Evolutionary conservation across 2,329 filamentous ascomycete genomes (phyloP).

Genomic region (Ceratocystis huliohia): DNA sequence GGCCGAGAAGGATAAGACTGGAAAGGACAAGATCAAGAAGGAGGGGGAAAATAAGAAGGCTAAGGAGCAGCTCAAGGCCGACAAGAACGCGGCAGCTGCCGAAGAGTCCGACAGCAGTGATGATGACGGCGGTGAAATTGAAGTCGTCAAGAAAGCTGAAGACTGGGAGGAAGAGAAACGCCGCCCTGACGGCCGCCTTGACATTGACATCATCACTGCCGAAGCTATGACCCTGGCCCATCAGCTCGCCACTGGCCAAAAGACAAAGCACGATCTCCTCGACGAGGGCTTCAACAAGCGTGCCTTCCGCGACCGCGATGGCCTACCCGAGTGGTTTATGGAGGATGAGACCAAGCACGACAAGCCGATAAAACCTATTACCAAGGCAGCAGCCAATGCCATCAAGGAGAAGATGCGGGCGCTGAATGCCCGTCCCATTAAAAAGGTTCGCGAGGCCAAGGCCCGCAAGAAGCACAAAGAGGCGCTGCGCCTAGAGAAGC

Average conservation of each 20-base stretch:
- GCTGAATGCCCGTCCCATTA: conserved; percentile 90
- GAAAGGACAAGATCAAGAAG: conserved; percentile 20
- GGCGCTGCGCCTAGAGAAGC: conserved; percentile 78
- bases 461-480: conserved; percentile 95
- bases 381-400: conserved; percentile 73
- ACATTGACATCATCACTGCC: conserved; percentile 98
- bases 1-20: conserved; percentile 16
- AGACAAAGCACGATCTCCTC: conserved; percentile 62
- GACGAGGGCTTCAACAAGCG: conserved; percentile 93
- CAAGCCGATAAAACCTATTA: conserved; percentile 76
- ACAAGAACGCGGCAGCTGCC: background rate
- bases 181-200: conserved; percentile 51
- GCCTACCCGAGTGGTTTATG: conserved; percentile 93
- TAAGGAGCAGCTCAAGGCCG: background rate
- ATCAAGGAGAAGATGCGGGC: conserved; percentile 92
- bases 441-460: conserved; percentile 95
- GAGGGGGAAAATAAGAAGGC: conserved; percentile 6
- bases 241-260: conserved; percentile 74
- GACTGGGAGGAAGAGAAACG: conserved; percentile 57
- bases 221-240: conserved; percentile 98
- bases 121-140: conserved; percentile 50
- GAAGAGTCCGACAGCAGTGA: conserved; percentile 21
- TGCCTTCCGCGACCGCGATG: conserved; percentile 79
- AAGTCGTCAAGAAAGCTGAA: conserved; percentile 45
- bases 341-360: conserved; percentile 83